Evolutionary conservation across 495 filamentous ascomycete species (phyloP), one percentile per base, ranked within the genome.

Genomic region (Astrothelium macrocarpum): DNA sequence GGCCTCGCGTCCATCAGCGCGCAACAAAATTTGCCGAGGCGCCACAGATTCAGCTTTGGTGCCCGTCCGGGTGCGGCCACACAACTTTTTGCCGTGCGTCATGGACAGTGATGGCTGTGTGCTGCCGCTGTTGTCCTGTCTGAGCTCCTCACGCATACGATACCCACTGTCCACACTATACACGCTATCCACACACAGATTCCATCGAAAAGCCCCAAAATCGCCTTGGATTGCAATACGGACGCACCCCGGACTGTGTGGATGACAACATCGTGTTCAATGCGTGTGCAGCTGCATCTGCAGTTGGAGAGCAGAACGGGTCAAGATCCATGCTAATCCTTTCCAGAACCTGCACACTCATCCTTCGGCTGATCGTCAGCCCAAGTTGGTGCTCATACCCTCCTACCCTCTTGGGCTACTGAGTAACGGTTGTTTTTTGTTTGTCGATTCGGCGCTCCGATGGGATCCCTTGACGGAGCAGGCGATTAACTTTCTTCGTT

Each of bases 301-400:
- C 49, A 56, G 49, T 56, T 56, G 49, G 49, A 28, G 49, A 56
- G 49, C 49, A 56, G 49, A 56, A 56, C 49, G 49, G 49, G 49
- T 9, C 49, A 56, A 49, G 49, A 56, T 56, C 25, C 20, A 26
- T 56, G 49, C 49, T 56, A 25, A 56, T 56, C 49, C 25, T 29
- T n/a, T 56, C 23, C 49, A 26, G 25, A 56, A 56, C 2, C 49
- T 20, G 25, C 20, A 56, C 7, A 56, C 49, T 25, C 26, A 28
- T 56, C 16, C 49, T 29, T 28, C 25, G 4, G 49, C 49, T 56
- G 49, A 56, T 56, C 49, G 49, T 56, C 49, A 56, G 49, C 49
- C 20, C 49, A 26, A 29, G 49, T 56, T 56, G 49, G 49, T 56
- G 12, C 49, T 12, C 9, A 26, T n/a, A 56, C 49, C 20, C 49